Evolutionary conservation across 2,329 filamentous ascomycete genomes (phyloP), one percentile per base, ranked within the genome.

Genomic region (Trichoderma oligosporum): DNA sequence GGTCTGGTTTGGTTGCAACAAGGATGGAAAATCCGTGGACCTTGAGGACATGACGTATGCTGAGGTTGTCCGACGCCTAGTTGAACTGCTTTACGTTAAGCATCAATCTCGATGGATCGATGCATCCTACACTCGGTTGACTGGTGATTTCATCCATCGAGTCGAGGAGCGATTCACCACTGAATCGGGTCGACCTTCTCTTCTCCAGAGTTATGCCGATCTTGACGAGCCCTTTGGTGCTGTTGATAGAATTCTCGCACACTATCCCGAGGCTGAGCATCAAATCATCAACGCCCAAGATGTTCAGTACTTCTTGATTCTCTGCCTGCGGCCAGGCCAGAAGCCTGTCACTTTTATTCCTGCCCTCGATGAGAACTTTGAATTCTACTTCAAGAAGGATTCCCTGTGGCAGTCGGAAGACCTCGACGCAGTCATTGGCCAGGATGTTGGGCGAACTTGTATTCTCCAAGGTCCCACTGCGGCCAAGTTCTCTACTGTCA

Each of bases 381-480:
- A 99, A 71, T 96, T 95, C 76, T 99, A 91, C 79, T 99, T 99
- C 87, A 99, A 99, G 85, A 99, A 99, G 79, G 94, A 99, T 73
- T 99, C 94, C 1, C 82, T 99, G 7, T 99, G 94, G 94, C 94
- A 99, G 76, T 97, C 94, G 1, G 94, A 99, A 75, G 94, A 99
- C 68, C 81, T 99, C 9, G 93, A 95, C 68, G 94, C 94, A 54
- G 92, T 99, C 58, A 92, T 97, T 60, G 93, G 82, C 65, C 94
- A 97, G 74, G 95, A 99, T 70, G 94, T 99, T 59, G 92, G 91
- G 62, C 85, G 95, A 70, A 96, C 92, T 42, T 97, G 92, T 77
- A 97, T 99, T 70, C 79, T 99, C 35, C 94, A 99, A 72, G 95
- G 94, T 16, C 94, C 94, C 4, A 91, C 92, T 76, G 89, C 94